phyloP scores from a whole-genome alignment of 2,329 filamentous ascomycete species.

The Fusarium pseudonygamai region DNA sequence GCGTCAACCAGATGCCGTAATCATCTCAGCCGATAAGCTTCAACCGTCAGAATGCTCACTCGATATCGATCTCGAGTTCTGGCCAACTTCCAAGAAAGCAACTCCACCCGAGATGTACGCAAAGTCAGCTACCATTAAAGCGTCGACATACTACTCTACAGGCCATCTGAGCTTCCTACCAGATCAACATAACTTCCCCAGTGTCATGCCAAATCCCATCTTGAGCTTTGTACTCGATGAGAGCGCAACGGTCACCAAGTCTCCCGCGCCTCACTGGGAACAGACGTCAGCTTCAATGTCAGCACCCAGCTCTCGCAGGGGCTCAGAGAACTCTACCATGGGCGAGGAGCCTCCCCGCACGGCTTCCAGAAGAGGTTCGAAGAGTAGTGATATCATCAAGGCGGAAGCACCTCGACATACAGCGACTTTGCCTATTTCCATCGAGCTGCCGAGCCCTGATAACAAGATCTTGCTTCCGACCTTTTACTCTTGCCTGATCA shows the following conservation, averaged over 20 bases:
- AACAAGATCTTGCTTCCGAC: conserved; percentile 27
- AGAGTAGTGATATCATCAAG: conserved; percentile 2
- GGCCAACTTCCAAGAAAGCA: conserved; percentile 16
- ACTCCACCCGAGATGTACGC: conserved; percentile 18
- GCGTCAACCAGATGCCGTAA: conserved; percentile 19
- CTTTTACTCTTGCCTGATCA: conserved; percentile 33
- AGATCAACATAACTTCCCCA: conserved; percentile 24
- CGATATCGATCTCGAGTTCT: conserved; percentile 28
- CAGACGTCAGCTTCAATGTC: background rate
- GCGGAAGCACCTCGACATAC: background rate
- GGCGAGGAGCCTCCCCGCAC: background rate
- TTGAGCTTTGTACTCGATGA: conserved; percentile 28
- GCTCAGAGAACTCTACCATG: background rate
- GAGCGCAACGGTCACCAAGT: background rate
- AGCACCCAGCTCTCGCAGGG: background rate
- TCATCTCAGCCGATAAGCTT: conserved; percentile 26
- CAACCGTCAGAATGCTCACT: conserved; percentile 7
- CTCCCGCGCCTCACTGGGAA: background rate
- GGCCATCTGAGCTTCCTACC: conserved; percentile 24
- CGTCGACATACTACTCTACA: conserved; percentile 27
- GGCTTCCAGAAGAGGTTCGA: background rate
- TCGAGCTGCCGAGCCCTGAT: conserved; percentile 12
- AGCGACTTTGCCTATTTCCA: background rate
- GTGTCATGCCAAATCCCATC: conserved; percentile 5
- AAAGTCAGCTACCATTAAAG: conserved; percentile 21